Base-by-base conservation (phyloP, 495 filamentous ascomycete genomes). In the Neurospora sp. region DNA sequence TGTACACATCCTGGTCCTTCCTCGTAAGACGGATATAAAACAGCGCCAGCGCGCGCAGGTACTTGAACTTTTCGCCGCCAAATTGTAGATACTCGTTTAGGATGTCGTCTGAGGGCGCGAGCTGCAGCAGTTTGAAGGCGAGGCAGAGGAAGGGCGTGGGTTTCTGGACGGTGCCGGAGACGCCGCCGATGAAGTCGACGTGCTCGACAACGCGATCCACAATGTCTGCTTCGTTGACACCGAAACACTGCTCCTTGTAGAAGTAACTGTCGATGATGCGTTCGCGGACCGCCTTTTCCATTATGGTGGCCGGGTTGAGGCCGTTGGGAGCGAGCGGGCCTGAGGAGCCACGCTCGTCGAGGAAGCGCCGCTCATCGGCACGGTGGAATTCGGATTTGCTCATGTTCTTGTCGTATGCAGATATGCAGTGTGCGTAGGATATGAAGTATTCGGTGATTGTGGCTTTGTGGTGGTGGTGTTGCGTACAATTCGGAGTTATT, bases 241-340 rank as follows among this genome's bases (percentile, higher is more conserved):
- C 96, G 84, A 98, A 99, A 80, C 94, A 96, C 81, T 97, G 94
- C 81, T 98, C 96, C 82, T 98, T 97, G 92, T 93, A 99, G 85
- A 97, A 99, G 84, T 96, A 96, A 75, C 89, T 92, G 74, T 97
- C 92, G 72, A 93, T 89, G 81, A 99, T 98, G 78, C 96, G 94
- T 80, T 99, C 95, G 73, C 94, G 92, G 73, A 97, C 93, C 17
- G 93, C 90, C 80, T 94, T 96, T 78, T 98, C 94, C 85, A 98
- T 90, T 43, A 98, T 92, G 8, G 91, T 92, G 8, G 92, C 90
- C 0, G 94, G 94, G 83, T 97, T 97, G 76, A 94, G 89, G 45
- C 93, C 92, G 81, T 89, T 89, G 34, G 87, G 87, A 8, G 86
- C 85, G 10, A 88, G 85, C 48, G 85, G 71, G 21, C 80, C 83